Evolutionary conservation across 2,329 filamentous ascomycete species (phyloP).

Genomic region (Zasmidium cellare): DNA sequence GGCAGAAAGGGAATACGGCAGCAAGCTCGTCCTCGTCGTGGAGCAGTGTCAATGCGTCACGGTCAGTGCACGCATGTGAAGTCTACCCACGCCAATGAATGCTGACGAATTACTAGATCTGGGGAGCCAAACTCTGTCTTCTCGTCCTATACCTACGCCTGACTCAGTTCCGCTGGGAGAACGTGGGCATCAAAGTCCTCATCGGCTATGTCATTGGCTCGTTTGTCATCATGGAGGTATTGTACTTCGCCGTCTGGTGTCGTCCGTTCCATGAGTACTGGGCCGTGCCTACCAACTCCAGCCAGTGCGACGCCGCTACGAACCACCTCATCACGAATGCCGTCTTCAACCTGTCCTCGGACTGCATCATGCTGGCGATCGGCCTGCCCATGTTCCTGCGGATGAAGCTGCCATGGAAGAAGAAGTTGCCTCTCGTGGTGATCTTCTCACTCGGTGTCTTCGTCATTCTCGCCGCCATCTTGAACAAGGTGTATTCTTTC

Average conservation of each 20-base stretch:
- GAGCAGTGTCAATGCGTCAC: slow-evolving; percentile 40
- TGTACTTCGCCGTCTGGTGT: slow-evolving; percentile 44
- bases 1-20: slow-evolving; percentile 32
- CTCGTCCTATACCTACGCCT: slow-evolving; percentile 41
- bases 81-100: too few relatives aligned
- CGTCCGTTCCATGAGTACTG: slow-evolving; percentile 40
- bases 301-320: slow-evolving; percentile 43
- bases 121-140: slow-evolving; percentile 40
- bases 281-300: slow-evolving; percentile 30
- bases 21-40: slow-evolving; percentile 41
- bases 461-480: slow-evolving; percentile 57
- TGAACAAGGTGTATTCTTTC: slow-evolving; percentile 65
- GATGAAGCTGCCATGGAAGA: slow-evolving; percentile 42
- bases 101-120: slow-evolving; percentile 22
- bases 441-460: slow-evolving; percentile 60
- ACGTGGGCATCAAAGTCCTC: slow-evolving; percentile 36
- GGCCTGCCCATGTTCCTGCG: slow-evolving; percentile 48
- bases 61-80: not conserved
- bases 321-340: slow-evolving; percentile 41
- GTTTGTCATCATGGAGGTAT: slow-evolving; percentile 41
- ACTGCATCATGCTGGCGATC: slow-evolving; percentile 46
- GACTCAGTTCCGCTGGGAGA: slow-evolving; percentile 37
- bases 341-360: slow-evolving; percentile 47
- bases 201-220: slow-evolving; percentile 36
- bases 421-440: slow-evolving; percentile 55